These are phyloP conservation scores for Bipolaris oryzae DNA, from an alignment of 2,329 filamentous ascomycete species.

Conservation along the genomic window DNA sequence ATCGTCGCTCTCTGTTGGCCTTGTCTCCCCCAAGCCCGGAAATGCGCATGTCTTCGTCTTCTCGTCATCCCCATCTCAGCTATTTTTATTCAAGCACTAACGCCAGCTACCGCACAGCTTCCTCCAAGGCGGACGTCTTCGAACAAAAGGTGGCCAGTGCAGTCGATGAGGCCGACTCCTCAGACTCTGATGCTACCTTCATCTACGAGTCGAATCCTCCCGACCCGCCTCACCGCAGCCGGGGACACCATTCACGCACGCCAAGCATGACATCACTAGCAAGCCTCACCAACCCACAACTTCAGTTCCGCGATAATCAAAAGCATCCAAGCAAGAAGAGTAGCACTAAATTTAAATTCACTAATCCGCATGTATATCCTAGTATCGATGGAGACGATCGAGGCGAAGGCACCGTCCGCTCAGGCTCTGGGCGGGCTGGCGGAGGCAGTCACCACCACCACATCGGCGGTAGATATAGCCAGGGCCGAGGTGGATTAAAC, in stretches of 20 bases:
- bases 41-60: slow-evolving; percentile 28
- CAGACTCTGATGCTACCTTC: slow-evolving; percentile 97
- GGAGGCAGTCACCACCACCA: slow-evolving; percentile 80
- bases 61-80: slow-evolving; percentile 33
- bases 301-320: slow-evolving; percentile 65
- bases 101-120: slow-evolving; percentile 62
- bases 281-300: slow-evolving; percentile 67
- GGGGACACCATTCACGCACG: slow-evolving; percentile 85
- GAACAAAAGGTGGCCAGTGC: slow-evolving; percentile 96
- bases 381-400: slow-evolving; percentile 56
- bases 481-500: slow-evolving; percentile 72
- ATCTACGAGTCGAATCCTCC: slow-evolving; percentile 97
- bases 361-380: slow-evolving; percentile 71
- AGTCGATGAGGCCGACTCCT: slow-evolving; percentile 94
- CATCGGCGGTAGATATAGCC: slow-evolving; percentile 77
- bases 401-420: slow-evolving; percentile 46
- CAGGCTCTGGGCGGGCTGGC: slow-evolving; percentile 51
- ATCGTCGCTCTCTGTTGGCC: slow-evolving; percentile 33
- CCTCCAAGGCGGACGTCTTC: slow-evolving; percentile 97
- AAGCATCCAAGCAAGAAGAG: slow-evolving; percentile 75
- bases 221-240: slow-evolving; percentile 66
- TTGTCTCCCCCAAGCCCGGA: slow-evolving; percentile 38
- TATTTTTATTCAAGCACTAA: slow-evolving; percentile 49
- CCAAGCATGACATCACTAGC: slow-evolving; percentile 85
- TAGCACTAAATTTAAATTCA: slow-evolving; percentile 99